Percentiles rank a stretch among this genome's conserved stretches.
Evolutionary conservation across 148 eudicot species (phyloP).

Genomic region (Cornus suecica): DNA sequence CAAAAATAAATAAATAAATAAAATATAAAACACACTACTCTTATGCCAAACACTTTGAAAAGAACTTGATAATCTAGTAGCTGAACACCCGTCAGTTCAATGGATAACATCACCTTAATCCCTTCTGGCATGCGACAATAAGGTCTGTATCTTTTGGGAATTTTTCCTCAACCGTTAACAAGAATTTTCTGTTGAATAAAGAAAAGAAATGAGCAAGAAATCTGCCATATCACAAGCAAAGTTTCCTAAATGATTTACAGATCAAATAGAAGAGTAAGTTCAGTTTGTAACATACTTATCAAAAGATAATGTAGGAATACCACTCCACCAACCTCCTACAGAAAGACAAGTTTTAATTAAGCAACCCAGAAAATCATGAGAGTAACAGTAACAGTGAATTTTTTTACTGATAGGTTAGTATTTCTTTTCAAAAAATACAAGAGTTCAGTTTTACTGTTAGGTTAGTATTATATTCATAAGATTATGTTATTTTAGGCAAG

Average conservation of each 20-base stretch:
- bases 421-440: too few species aligned
- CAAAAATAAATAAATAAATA: too few species aligned
- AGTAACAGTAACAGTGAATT: not conserved
- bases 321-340: slow-evolving; percentile 99
- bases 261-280: slow-evolving; percentile 4
- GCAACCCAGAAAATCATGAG: not conserved
- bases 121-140: slow-evolving; percentile 96
- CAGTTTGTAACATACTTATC: slow-evolving; percentile 40
- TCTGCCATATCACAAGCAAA: not conserved
- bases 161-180: slow-evolving; percentile 52
- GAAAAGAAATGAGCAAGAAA: slow-evolving; percentile 7
- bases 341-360: slow-evolving; percentile 7
- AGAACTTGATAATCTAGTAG: not conserved
- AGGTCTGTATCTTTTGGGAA: slow-evolving; percentile 83
- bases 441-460: too few species aligned
- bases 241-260: not conserved
- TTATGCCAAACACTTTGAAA: not conserved
- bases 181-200: slow-evolving; percentile 49
- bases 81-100: slow-evolving; percentile 3
- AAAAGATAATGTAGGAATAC: slow-evolving; percentile 77
- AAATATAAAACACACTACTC: not conserved
- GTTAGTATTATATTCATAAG: too few species aligned
- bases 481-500: too few species aligned
- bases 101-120: slow-evolving; percentile 62
- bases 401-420: too few species aligned